Conservation (phyloP, 2,329 filamentous ascomycete species). For the Colletotrichum phormii region DNA sequence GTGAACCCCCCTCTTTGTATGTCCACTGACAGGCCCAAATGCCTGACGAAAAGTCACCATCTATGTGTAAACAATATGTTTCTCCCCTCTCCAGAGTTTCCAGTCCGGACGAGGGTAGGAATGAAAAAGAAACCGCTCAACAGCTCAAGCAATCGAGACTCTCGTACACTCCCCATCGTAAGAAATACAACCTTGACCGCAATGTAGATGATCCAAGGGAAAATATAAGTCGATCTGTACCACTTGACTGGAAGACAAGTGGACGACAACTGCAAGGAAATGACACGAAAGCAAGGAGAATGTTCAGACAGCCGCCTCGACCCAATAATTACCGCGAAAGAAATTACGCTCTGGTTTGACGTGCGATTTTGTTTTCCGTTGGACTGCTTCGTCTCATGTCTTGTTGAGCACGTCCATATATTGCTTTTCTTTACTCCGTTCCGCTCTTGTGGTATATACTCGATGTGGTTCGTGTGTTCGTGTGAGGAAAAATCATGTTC, state of each 20-base stretch:
- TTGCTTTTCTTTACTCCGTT: slow-evolving; percentile 25
- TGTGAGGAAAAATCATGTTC: not conserved
- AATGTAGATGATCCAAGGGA: slow-evolving; percentile 4
- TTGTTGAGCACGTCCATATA: not conserved
- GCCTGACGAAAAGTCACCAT: not conserved
- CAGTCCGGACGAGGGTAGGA: not conserved
- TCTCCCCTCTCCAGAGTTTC: not conserved
- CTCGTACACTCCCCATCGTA: slow-evolving; percentile 33
- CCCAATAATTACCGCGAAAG: slow-evolving; percentile 17
- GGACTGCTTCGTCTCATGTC: not conserved
- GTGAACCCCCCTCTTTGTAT: not conserved
- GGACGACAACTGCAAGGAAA: not conserved
- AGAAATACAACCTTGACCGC: slow-evolving; percentile 6
- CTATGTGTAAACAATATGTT: slow-evolving; percentile 10
- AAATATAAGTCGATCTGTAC: not conserved
- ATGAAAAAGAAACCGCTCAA: slow-evolving; percentile 23
- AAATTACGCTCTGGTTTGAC: not conserved
- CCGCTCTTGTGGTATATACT: slow-evolving; percentile 13
- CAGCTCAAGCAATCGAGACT: not conserved
- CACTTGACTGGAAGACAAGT: not conserved
- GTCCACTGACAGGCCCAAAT: not conserved
- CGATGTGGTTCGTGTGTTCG: slow-evolving; percentile 14
- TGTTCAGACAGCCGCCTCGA: slow-evolving; percentile 27
- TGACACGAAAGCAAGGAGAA: not conserved
- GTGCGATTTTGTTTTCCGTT: slow-evolving; percentile 13